Evolutionary conservation across 228 moss, liverwort and hornwort genomes (phyloP), one percentile per base, ranked within the genome.

Genomic region (Sphagnum fallax): DNA sequence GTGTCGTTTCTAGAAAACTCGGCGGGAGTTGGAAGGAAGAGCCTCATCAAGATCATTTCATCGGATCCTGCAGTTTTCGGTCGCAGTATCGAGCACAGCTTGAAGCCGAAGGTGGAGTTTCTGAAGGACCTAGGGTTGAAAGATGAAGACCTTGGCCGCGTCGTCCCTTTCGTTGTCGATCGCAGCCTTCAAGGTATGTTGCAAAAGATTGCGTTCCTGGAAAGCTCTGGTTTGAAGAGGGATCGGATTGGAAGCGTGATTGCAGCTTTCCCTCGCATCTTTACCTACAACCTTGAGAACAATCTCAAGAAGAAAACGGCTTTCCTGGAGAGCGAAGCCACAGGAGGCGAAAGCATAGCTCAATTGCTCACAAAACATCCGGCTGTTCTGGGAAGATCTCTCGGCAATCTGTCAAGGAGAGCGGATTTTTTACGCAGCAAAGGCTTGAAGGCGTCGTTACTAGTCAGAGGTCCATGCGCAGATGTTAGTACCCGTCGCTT

Each of bases 231-330:
- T 14, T 77, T 86, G 0, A 75, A 77, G 61, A 71, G 75, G 52
- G 77, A 77, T 16, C 73, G 79, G 53, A 75, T 82, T 18, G 86
- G 81, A 32, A 80, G 70, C 15, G 75, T 86, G 16, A 67, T 86
- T 6, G 71, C 73, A 51, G 64, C 70, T 64, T 86, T 77, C 52
- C 82, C 86, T 10, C 74, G 79, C 52, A 69, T 86, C 13, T 72
- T 72, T 49, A 55, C 61, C 49, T 81, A 67, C 63, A 86, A 81
- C 60, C 60, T 82, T 75, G 86, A 86, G 52, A 70, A 73, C 61
- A 86, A 82, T 72, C 77, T 86, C 63, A 82, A 82, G 71, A 73
- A 75, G n/a, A 86, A 86, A 67, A 75, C 82, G 6, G 73, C 73
- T 11, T 86, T 86, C 57, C 77, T 86, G 12, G 73, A 75, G 76